These are phyloP conservation scores for Sporothrix euskadiensis DNA, from an alignment of 2,329 filamentous ascomycete species.

Conservation along the genomic window DNA sequence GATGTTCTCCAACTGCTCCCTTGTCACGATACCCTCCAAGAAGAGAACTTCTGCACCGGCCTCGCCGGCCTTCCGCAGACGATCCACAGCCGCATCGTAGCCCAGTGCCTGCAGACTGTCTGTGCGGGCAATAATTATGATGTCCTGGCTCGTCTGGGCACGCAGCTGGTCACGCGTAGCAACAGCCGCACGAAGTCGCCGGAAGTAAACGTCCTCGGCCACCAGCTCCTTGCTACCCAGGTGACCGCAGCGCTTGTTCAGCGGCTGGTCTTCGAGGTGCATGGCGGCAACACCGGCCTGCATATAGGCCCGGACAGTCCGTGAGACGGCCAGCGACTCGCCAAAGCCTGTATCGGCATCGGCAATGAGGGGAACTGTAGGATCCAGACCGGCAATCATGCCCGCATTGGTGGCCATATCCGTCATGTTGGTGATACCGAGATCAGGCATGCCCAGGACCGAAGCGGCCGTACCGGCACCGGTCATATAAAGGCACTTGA, in stretches of 20 bases:
- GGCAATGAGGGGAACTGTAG: conserved; percentile 58
- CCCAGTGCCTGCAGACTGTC: conserved; percentile 60
- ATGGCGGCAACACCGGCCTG: conserved; percentile 58
- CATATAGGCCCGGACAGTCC: conserved; percentile 50
- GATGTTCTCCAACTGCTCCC: conserved; percentile 44
- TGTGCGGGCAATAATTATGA: conserved; percentile 65
- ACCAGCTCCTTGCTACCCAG: conserved; percentile 63
- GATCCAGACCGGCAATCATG: conserved; percentile 63
- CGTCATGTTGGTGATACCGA: conserved; percentile 61
- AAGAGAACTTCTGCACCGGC: conserved; percentile 62
- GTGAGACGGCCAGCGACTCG: conserved; percentile 53
- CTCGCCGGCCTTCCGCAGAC: conserved; percentile 52
- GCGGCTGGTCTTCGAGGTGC: conserved; percentile 65
- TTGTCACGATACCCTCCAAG: conserved; percentile 57
- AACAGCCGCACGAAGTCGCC: conserved; percentile 58
- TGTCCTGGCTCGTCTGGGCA: conserved; percentile 47
- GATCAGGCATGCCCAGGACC: conserved; percentile 61
- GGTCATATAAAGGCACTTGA: conserved; percentile 68
- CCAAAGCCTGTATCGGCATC: conserved; percentile 63
- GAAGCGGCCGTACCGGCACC: conserved; percentile 64
- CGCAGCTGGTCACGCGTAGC: conserved; percentile 48
- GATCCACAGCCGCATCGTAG: conserved; percentile 55
- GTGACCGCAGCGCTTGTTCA: conserved; percentile 66
- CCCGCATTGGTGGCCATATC: conserved; percentile 65
- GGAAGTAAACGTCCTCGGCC: conserved; percentile 49